These are phyloP conservation scores for Trypanosoma avium DNA, from an alignment of 208 protist species.

Conservation along the genomic window DNA sequence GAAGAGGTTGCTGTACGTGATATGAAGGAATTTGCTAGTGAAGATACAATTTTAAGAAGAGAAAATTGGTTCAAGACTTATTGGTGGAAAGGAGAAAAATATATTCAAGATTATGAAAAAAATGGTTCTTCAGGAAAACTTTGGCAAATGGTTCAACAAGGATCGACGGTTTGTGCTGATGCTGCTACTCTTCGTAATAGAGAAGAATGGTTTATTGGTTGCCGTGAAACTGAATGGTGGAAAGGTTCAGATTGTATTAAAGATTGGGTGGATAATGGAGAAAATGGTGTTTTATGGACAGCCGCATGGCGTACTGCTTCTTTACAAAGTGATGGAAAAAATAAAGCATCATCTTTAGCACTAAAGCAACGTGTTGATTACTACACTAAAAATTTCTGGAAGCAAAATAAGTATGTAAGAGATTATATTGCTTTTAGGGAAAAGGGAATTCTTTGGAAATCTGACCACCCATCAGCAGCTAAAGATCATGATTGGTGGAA, in stretches of 20 bases:
- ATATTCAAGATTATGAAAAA: slow-evolving; percentile 33
- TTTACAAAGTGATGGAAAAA: slow-evolving; percentile 3
- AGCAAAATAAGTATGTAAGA: slow-evolving; percentile 34
- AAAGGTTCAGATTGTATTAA: slow-evolving; percentile 25
- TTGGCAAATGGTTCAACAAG: slow-evolving; percentile 19
- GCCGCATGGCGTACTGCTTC: slow-evolving; percentile 21
- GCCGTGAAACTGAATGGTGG: slow-evolving; percentile 39
- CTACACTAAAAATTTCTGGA: slow-evolving; percentile 36
- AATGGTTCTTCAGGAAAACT: slow-evolving; percentile 31
- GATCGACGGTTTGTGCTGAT: slow-evolving; percentile 8
- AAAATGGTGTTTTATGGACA: slow-evolving; percentile 28
- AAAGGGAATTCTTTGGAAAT: slow-evolving; percentile 24
- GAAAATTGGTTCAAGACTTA: slow-evolving; percentile 35
- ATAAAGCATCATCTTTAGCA: slow-evolving; percentile 7
- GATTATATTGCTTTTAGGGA: slow-evolving; percentile 30
- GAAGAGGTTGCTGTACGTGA: slow-evolving; percentile 27
- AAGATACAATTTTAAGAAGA: slow-evolving; percentile 16
- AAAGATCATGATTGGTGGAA: slow-evolving; percentile 44
- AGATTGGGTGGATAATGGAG: slow-evolving; percentile 36
- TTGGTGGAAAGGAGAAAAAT: slow-evolving; percentile 39
- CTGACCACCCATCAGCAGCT: slow-evolving; percentile 10
- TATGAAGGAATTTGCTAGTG: slow-evolving; percentile 21
- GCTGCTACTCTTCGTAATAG: slow-evolving; percentile 20
- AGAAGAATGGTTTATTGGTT: slow-evolving; percentile 35
- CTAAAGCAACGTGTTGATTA: slow-evolving; percentile 30